Evolutionary conservation across 805 yeast species (phyloP).

Genomic region (Ogataea angusta): DNA sequence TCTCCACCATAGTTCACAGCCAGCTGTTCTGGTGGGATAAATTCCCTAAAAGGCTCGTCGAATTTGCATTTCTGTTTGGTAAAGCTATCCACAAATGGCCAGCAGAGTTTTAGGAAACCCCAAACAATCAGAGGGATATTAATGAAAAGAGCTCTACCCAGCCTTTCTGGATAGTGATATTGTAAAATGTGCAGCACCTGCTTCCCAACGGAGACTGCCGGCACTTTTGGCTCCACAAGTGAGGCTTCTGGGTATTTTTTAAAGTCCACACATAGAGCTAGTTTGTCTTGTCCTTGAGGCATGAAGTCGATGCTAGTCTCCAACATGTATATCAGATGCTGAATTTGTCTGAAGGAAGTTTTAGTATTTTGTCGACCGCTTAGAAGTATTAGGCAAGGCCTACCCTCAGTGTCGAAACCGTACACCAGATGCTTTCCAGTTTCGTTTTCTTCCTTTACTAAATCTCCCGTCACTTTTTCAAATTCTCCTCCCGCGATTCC

Average conservation of each 20-base stretch:
- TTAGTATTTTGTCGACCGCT: conserved; percentile 98
- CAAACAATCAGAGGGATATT: conserved; percentile 95
- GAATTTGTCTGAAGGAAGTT: conserved; percentile 83
- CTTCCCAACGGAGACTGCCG: conserved; percentile 81
- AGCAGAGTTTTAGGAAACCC: conserved; percentile 87
- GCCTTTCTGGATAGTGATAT: conserved; percentile 94
- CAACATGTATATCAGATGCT: conserved; percentile 87
- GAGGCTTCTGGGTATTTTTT: conserved; percentile 63
- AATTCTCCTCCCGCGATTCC: conserved; percentile 60
- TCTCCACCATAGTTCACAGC: conserved; percentile 83
- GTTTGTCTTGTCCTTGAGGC: conserved; percentile 94
- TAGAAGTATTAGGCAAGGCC: conserved; percentile 87
- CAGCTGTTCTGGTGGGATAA: conserved; percentile 77
- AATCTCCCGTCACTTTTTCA: conserved; percentile 48
- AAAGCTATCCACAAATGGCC: conserved; percentile 94
- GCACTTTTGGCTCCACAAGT: conserved; percentile 44
- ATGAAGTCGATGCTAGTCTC: conserved; percentile 90
- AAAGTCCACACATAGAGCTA: conserved; percentile 90
- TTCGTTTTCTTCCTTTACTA: conserved; percentile 67
- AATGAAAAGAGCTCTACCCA: conserved; percentile 86
- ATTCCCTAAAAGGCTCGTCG: conserved; percentile 82
- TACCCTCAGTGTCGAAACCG: conserved; percentile 84
- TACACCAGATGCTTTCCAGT: conserved; percentile 89
- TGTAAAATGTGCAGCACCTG: conserved; percentile 89
- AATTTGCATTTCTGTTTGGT: conserved; percentile 91